Base-by-base conservation (phyloP, 768 basidiomycete genomes). In the Pleurotus ostreatus region DNA sequence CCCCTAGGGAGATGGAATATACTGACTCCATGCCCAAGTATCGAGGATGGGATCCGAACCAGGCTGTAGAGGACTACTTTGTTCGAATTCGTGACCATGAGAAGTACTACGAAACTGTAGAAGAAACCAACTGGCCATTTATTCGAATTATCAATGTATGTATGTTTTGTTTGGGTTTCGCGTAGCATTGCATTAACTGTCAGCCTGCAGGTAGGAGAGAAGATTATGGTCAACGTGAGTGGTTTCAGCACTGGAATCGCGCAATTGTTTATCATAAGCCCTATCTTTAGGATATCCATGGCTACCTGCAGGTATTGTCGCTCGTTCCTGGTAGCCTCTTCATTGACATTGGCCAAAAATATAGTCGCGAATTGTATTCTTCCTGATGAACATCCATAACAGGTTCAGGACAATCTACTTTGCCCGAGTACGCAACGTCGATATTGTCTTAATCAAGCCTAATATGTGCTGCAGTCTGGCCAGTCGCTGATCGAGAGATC, bases 371-470 rank as follows among this genome's bases (percentile, higher is more conserved):
- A 94, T 98, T 57, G 92, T 98, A 22, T 99, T 98, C 79, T 98
- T 97, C 79, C 78, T 99, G 45, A 98, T 98, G 97, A 99, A 99
- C 69, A 98, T 99, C 47, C 96, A 99, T 72, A 98, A 94, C 65
- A 80, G 82, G 60, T 90, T 86, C 67, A 80, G 96, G 18, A 94
- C 88, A 46, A 99, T 99, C 60, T 98, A 95, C 70, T 98, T 99
- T 72, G 96, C 96, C 4, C 77, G 96, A 40, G 95, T 97, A 66
- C 59, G 90, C 69, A 6, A 39, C 16, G 11, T 26, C 30, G 9
- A 18, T 30, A 25, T 11, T 13, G 16, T 49, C 39, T 30, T 37
- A 22, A 18, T 26, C 20, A 5, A 26, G 8, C 39, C 13, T 5
- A 20, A 22, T 23, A 16, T 20, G 16, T 34, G 23, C 16, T 54